Evolutionary conservation across 2,329 filamentous ascomycete genomes (phyloP).

Genomic region (Ophiobolus disseminans): DNA sequence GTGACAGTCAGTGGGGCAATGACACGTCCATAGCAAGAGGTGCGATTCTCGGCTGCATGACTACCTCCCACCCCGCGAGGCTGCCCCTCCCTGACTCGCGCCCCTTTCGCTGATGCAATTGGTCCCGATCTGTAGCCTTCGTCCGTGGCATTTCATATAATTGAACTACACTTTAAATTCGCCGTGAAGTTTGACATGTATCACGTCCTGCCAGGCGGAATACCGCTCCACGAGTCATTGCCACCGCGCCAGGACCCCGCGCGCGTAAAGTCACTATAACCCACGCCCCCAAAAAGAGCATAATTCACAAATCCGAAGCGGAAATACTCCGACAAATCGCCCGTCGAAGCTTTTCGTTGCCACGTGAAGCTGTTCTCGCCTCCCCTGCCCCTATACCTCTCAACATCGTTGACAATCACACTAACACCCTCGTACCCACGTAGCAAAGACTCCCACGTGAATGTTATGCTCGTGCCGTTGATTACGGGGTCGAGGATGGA

Average conservation of each 20-base stretch:
- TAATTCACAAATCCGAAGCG: conserved; percentile 45
- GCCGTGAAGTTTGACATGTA: no score
- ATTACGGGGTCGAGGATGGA: conserved; percentile 43
- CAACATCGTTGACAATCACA: conserved; percentile 84
- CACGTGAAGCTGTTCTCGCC: conserved; percentile 66
- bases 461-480: conserved; percentile 55
- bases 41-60: neutral
- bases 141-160: no score
- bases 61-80: neutral
- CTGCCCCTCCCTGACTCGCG: neutral
- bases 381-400: conserved; percentile 73
- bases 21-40: neutral
- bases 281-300: conserved; percentile 34
- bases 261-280: conserved; percentile 44
- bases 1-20: neutral
- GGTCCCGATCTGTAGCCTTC: conserved; percentile 1
- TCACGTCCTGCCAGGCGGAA: conserved; percentile 23
- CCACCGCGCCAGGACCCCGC: conserved; percentile 42
- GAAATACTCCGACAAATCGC: conserved; percentile 40
- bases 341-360: conserved; percentile 56
- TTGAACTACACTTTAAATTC: no score
- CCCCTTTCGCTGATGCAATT: neutral
- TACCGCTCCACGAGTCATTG: conserved; percentile 41
- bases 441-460: conserved; percentile 53
- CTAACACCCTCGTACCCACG: conserved; percentile 75